Conservation (phyloP, 169 alveolate species). For the Eimeria zaria region DNA sequence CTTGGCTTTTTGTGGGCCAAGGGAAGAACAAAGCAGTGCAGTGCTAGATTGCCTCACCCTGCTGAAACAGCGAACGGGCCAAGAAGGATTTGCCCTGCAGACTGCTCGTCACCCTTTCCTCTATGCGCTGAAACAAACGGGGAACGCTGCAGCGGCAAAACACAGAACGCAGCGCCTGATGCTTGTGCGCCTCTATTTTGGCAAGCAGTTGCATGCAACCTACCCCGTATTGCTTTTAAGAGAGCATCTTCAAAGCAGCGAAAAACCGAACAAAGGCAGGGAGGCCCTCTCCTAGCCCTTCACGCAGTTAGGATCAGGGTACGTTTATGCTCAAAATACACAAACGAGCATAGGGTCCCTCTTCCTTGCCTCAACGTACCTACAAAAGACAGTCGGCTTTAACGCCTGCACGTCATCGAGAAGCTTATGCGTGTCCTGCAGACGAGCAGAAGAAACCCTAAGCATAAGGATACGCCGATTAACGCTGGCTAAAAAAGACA, state of each 20-base stretch:
- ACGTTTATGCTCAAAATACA: not conserved
- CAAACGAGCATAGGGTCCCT: not conserved
- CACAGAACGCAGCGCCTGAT: not conserved
- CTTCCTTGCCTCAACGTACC: conserved; percentile 5
- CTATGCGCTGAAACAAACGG: conserved; percentile 95
- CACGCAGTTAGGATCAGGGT: not conserved
- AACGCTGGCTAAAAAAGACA: too few species aligned
- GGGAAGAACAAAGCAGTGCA: not conserved
- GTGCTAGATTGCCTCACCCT: conserved; percentile 84
- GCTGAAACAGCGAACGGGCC: conserved; percentile 89
- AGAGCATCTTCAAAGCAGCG: not conserved
- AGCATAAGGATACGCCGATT: not conserved
- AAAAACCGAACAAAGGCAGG: not conserved
- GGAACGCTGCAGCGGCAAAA: conserved; percentile 95
- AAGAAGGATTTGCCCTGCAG: conserved; percentile 88
- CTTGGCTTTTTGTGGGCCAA: not conserved
- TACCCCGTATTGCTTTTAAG: not conserved
- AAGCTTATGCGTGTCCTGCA: conserved; percentile 87
- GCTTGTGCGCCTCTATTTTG: not conserved
- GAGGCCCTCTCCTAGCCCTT: not conserved
- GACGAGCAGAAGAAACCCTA: not conserved
- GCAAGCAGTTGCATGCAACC: not conserved
- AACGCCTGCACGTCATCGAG: conserved; percentile 95
- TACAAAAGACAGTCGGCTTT: conserved; percentile 96
- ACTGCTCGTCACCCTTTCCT: conserved; percentile 93